Evolutionary conservation across 2,329 filamentous ascomycete species (phyloP), one percentile per base, ranked within the genome.

Genomic region (Verticillium dahliae): DNA sequence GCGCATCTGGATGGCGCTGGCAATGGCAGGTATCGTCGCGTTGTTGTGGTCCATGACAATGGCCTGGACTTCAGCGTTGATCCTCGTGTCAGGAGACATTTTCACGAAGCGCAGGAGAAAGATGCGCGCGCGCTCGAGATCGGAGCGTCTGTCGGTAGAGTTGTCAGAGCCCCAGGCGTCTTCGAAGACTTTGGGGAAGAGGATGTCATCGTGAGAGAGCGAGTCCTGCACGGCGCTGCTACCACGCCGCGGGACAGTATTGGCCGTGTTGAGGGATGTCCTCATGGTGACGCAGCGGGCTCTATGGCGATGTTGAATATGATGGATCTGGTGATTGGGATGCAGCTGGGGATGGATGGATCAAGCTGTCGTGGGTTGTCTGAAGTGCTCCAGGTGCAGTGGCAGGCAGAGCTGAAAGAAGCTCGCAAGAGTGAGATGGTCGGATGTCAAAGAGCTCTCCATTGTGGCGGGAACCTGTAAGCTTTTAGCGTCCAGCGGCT

Each of bases 171-270:
- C 71, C 72, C 72, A 74, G 1, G 72, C 72, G 34, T 73, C 67
- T 61, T 74, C 70, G 58, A 71, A 74, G 11, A 71, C 67, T 22
- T 67, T 67, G 41, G 72, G 71, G 57, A 73, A 73, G 54, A 70
- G 35, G 45, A 73, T 72, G 15, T 67, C 64, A 50, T 70, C 56
- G 58, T 52, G 52, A 13, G 45, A 50, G 9, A 18, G 18, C 9
- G 45, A 18, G 6, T n/a, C 15, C 22, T n/a, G 45, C 9, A 15
- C n/a, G 18, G 45, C 45, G 18, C 22, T 50, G 18, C 45, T 27
- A 18, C 18, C 10, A 2, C 45, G 45, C 45, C 45, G 45, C 13
- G 45, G 45, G 6, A 13, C 7, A 22, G 4, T 18, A 18, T 3
- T 27, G 9, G 6, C n/a, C 3, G 45, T n/a, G n/a, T 50, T 50